These are phyloP conservation scores for Malus fusca DNA, from an alignment of 306 rosid genomes.

Conservation along the genomic window DNA sequence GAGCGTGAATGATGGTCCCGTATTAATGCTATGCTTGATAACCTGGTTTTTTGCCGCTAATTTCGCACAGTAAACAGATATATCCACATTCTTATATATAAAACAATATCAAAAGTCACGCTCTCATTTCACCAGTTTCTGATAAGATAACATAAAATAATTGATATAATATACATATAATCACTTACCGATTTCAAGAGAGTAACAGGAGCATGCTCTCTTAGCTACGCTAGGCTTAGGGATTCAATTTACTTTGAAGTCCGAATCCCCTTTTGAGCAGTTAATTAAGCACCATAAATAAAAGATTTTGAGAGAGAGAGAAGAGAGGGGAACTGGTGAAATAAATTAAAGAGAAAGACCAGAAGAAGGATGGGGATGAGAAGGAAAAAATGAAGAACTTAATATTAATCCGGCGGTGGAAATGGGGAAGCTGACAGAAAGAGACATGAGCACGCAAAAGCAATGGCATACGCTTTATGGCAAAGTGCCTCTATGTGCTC, in stretches of 20 bases:
- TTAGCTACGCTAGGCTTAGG: background rate
- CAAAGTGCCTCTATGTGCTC: conserved; percentile 82
- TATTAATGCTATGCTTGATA: conserved; percentile 8
- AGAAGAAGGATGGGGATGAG: conserved; percentile 9
- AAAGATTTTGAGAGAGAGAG: background rate
- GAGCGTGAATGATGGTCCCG: conserved; percentile 46
- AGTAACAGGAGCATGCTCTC: background rate
- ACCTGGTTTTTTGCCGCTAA: conserved; percentile 21
- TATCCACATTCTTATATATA: conserved; percentile 1
- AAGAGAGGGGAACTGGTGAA: background rate
- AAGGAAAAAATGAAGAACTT: background rate
- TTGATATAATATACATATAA: background rate
- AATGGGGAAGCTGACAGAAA: conserved; percentile 67
- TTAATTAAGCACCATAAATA: background rate
- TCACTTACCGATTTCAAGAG: conserved; percentile 1
- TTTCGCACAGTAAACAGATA: conserved; percentile 28
- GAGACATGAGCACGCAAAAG: conserved; percentile 94
- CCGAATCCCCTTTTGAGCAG: background rate
- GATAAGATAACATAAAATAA: background rate
- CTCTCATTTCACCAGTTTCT: conserved; percentile 20
- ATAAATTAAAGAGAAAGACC: background rate
- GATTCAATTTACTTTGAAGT: background rate
- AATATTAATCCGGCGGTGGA: conserved; percentile 28
- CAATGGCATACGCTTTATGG: conserved; percentile 44
- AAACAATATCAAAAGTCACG: conserved; percentile 46